phyloP scores from a whole-genome alignment of 148 eudicot genomes.

The Nepenthes mirabilis region DNA sequence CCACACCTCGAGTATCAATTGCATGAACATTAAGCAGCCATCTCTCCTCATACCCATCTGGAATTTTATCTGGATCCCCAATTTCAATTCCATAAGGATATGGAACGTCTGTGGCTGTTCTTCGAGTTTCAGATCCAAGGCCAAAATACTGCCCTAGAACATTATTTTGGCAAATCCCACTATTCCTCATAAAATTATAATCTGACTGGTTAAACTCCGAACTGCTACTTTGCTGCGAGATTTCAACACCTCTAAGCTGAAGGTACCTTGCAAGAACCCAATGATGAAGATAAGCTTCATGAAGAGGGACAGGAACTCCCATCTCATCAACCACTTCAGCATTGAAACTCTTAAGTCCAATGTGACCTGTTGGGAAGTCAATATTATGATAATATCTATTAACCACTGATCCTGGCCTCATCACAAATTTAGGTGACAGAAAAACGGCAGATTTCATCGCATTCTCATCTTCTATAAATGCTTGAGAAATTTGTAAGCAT shows the following conservation, averaged over 20 bases:
- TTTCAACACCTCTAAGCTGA: constrained; percentile 27
- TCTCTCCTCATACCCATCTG: constrained; percentile 66
- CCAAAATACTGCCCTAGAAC: constrained; percentile 66
- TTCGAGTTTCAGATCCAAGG: constrained; percentile 83
- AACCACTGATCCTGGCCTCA: constrained; percentile 61
- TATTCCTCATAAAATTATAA: constrained; percentile 18
- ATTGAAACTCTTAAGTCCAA: constrained; percentile 62
- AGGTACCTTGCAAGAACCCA: constrained; percentile 54
- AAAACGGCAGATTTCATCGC: constrained; percentile 31
- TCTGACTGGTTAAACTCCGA: constrained; percentile 23
- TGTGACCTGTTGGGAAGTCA: constrained; percentile 70
- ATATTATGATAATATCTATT: constrained; percentile 44
- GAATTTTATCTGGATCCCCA: constrained; percentile 55
- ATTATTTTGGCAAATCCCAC: constrained; percentile 35
- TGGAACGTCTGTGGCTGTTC: constrained; percentile 57
- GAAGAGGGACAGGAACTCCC: constrained; percentile 64
- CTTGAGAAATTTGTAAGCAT: constrained; percentile 16
- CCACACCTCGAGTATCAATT: constrained; percentile 73
- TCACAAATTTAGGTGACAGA: constrained; percentile 47
- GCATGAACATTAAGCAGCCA: constrained; percentile 88
- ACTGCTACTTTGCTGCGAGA: constrained; percentile 7
- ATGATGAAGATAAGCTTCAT: constrained; percentile 84
- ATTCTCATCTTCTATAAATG: constrained; percentile 14
- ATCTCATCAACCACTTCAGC: constrained; percentile 83
- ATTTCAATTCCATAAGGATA: constrained; percentile 77